Percentiles rank a stretch among this genome's conserved stretches.
phyloP scores from a whole-genome alignment of 1,284 basidiomycete genomes.

The Ceratobasidium sp. region DNA sequence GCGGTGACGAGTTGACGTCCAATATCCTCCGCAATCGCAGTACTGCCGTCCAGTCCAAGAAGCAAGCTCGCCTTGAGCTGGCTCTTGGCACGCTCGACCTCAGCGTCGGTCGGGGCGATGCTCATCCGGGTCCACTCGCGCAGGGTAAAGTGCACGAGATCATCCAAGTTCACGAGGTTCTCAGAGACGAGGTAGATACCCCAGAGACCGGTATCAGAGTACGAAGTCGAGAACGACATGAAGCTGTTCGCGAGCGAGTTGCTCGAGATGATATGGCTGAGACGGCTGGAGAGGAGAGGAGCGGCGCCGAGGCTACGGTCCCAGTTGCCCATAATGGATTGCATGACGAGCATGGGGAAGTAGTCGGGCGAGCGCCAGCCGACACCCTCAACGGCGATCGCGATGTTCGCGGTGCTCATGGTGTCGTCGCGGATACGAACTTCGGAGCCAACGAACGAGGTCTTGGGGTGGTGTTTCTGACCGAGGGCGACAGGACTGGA shows the following conservation, averaged over 20 bases:
- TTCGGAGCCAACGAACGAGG: constrained; percentile 93
- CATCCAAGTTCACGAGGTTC: constrained; percentile 94
- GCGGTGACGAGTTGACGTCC: constrained; percentile 96
- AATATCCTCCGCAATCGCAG: constrained; percentile 98
- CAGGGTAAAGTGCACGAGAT: constrained; percentile 93
- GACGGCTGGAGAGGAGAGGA: constrained; percentile 89
- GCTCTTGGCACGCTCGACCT: constrained; percentile 97
- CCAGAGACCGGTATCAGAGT: constrained; percentile 99
- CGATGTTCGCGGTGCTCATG: constrained; percentile 90
- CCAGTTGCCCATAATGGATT: constrained; percentile 99
- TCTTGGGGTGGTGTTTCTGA: constrained; percentile 76
- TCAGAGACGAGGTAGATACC: constrained; percentile 98
- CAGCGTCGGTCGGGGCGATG: constrained; percentile 83
- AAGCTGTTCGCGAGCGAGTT: constrained; percentile 99
- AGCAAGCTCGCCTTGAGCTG: constrained; percentile 97
- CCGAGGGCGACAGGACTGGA: constrained; percentile 91
- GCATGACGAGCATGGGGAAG: constrained; percentile 99
- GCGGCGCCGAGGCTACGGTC: constrained; percentile 96
- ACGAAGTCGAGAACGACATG: constrained; percentile 99
- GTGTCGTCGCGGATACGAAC: constrained; percentile 97
- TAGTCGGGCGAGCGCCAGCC: constrained; percentile 99
- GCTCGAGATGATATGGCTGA: constrained; percentile 91
- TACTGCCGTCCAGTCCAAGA: constrained; percentile 93
- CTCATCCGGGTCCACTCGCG: constrained; percentile 98
- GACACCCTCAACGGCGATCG: constrained; percentile 97